phyloP scores from a whole-genome alignment of 208 protist species.

The Trypanosoma boissoni region DNA sequence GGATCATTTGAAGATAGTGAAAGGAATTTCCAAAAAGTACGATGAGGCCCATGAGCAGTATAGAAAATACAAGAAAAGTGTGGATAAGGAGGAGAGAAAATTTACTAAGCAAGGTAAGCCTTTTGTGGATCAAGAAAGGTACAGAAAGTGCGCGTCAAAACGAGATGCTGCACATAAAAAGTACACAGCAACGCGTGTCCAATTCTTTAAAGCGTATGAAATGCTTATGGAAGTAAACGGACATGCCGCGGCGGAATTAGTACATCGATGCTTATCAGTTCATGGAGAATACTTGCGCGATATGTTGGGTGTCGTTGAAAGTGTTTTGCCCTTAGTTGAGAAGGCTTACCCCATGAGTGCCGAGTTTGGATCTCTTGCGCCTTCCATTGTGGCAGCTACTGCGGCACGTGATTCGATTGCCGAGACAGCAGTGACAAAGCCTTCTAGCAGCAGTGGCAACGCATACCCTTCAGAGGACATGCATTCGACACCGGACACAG shows the following conservation, averaged over 20 bases:
- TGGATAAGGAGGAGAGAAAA: constrained; percentile 57
- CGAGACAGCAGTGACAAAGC: not conserved
- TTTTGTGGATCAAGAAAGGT: constrained; percentile 54
- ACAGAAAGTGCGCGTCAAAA: constrained; percentile 50
- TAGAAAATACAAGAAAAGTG: constrained; percentile 51
- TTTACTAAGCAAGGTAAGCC: constrained; percentile 61
- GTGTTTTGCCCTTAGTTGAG: constrained; percentile 50
- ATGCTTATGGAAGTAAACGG: constrained; percentile 74
- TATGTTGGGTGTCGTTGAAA: constrained; percentile 36
- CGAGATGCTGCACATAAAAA: constrained; percentile 43
- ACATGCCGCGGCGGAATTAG: constrained; percentile 55
- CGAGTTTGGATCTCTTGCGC: constrained; percentile 58
- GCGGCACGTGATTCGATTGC: constrained; percentile 6
- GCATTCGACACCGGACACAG: constrained; percentile 7
- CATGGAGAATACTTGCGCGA: constrained; percentile 62
- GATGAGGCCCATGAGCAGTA: constrained; percentile 38
- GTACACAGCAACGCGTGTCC: constrained; percentile 31
- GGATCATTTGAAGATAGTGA: constrained; percentile 43
- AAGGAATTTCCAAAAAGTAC: constrained; percentile 26
- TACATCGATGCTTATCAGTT: constrained; percentile 59
- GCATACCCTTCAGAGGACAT: not conserved
- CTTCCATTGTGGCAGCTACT: constrained; percentile 48
- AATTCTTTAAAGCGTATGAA: constrained; percentile 45
- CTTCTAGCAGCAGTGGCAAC: not conserved
- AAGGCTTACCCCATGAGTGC: constrained; percentile 55